A percentile compares a stretch with the other conserved stretches of the same genome.
Evolutionary conservation across 352 stramenopile genomes (phyloP).

Genomic region (Salisapilia sapeloensis): DNA sequence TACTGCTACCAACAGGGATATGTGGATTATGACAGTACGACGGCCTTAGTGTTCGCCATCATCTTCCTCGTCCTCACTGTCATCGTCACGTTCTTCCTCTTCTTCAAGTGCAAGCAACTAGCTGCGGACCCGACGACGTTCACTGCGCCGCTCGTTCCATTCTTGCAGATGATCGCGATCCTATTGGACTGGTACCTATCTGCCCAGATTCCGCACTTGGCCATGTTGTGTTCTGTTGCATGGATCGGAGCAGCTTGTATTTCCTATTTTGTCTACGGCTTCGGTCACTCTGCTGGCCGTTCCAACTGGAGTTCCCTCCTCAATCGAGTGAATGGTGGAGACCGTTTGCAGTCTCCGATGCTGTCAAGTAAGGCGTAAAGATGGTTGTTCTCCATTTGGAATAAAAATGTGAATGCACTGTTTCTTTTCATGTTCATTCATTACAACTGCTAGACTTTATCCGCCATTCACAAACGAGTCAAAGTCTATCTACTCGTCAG

Average conservation of each 20-base stretch:
- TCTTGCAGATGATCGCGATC: conserved; percentile 34
- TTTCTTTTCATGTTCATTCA: no score
- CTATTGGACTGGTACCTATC: conserved; percentile 57
- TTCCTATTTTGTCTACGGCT: conserved; percentile 69
- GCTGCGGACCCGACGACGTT: conserved; percentile 23
- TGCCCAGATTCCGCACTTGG: conserved; percentile 29
- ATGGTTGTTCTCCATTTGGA: no score
- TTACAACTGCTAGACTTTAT: no score
- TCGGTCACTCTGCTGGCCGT: conserved; percentile 37
- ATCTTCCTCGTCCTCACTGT: conserved; percentile 25
- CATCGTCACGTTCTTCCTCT: conserved; percentile 10
- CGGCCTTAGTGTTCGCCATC: conserved; percentile 18
- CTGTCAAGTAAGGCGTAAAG: no score
- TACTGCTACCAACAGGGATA: conserved; percentile 67
- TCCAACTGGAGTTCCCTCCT: conserved; percentile 39
- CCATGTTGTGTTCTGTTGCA: conserved; percentile 24
- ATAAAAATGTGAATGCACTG: no score
- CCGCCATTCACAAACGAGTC: no score
- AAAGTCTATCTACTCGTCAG: no score
- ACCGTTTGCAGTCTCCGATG: no score
- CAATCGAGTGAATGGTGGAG: no score
- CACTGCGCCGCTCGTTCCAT: conserved; percentile 44
- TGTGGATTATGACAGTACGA: conserved; percentile 16
- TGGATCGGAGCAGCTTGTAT: conserved; percentile 42
- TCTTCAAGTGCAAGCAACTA: conserved; percentile 45